phyloP scores from a whole-genome alignment of 345 rosid species.

The Acer negundo region DNA sequence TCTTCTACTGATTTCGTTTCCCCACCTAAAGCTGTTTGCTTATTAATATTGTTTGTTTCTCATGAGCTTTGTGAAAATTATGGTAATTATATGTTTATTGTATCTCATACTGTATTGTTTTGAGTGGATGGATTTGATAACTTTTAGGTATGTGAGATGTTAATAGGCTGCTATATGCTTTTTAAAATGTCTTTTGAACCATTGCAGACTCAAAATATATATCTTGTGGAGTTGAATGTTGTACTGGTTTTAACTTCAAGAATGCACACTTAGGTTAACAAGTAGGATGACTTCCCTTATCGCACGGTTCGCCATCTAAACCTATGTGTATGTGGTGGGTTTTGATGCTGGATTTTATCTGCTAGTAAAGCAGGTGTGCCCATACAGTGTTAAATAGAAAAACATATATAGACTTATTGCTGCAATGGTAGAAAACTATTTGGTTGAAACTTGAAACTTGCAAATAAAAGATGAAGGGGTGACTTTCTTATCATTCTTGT shows the following conservation, averaged over 20 bases:
- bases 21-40: neutral
- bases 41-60: constrained; percentile 8
- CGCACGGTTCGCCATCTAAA: neutral
- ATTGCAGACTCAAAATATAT: neutral
- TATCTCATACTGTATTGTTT: neutral
- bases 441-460: neutral
- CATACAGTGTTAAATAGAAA: neutral
- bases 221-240: neutral
- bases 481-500: neutral
- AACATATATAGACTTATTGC: neutral
- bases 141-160: neutral
- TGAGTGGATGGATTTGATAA: neutral
- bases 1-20: neutral
- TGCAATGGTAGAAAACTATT: neutral
- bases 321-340: neutral
- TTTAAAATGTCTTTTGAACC: neutral
- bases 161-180: neutral
- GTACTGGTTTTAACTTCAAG: constrained; percentile 1
- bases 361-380: neutral
- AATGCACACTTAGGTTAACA: neutral
- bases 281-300: neutral
- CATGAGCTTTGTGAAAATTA: neutral
- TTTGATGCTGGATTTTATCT: neutral
- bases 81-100: neutral
- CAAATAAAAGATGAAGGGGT: neutral